Percentiles rank a stretch among this genome's conserved stretches.
phyloP scores from a whole-genome alignment of 106 monocot genomes.

The Iris macrosiphon region DNA sequence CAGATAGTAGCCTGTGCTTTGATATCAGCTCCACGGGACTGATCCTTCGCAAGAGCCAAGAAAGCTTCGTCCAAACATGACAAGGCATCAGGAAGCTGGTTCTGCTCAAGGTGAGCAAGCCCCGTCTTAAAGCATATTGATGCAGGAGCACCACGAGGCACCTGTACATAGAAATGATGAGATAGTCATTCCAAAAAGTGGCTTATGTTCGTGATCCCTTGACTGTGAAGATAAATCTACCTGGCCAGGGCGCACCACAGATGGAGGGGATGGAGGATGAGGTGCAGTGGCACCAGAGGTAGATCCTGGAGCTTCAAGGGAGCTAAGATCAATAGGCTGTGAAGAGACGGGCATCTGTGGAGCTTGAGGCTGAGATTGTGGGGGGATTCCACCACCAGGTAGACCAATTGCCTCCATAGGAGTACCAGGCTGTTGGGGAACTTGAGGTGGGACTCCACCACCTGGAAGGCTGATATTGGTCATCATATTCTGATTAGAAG shows the following conservation, averaged over 20 bases:
- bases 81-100: conserved; percentile 89
- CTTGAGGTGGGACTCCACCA: conserved; percentile 85
- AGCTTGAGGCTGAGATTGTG: conserved; percentile 36
- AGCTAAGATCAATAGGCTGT: conserved; percentile 85
- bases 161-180: conserved; percentile 30
- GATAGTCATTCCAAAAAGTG: background rate
- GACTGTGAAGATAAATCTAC: conserved; percentile 23
- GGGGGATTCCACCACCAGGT: conserved; percentile 77
- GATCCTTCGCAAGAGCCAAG: conserved; percentile 95
- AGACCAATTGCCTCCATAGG: conserved; percentile 50
- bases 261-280: conserved; percentile 38
- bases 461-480: conserved; percentile 69
- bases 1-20: conserved; percentile 98
- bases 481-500: conserved; percentile 31
- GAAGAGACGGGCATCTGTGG: conserved; percentile 28
- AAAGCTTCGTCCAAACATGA: conserved; percentile 98
- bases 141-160: conserved; percentile 90
- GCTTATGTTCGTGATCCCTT: no score
- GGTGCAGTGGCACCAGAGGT: conserved; percentile 5
- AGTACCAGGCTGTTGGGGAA: conserved; percentile 24
- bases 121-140: conserved; percentile 84
- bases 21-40: conserved; percentile 80
- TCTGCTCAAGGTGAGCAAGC: conserved; percentile 93
- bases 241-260: conserved; percentile 86
- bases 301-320: conserved; percentile 64